Conservation (phyloP, 345 rosid species). For the Eucalyptus polybractea region DNA sequence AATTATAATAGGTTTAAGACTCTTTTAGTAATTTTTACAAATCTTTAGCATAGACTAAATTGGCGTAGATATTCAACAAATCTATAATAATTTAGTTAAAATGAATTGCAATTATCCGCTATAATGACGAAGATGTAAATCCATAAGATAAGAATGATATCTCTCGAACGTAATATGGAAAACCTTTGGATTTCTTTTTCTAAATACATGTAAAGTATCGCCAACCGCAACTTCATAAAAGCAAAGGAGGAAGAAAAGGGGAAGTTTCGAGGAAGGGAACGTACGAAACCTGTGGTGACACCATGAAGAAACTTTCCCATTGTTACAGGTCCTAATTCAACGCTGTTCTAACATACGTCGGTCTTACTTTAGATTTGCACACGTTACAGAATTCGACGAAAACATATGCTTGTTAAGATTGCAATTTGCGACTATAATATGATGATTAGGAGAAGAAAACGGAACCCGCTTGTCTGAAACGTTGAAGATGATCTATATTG, state of each 20-base stretch:
- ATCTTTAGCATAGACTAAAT: no score
- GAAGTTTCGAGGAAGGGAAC: background rate
- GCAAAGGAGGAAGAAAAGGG: background rate
- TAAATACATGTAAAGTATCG: background rate
- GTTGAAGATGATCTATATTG: background rate
- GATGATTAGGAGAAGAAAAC: no score
- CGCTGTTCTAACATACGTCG: fast-evolving
- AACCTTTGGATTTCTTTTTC: no score
- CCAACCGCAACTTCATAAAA: background rate
- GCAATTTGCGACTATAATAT: background rate
- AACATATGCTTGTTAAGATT: no score
- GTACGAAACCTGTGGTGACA: background rate
- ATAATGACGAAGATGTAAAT: no score
- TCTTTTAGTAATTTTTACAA: no score
- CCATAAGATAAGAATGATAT: no score
- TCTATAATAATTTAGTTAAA: no score
- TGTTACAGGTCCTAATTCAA: background rate
- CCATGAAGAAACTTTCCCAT: background rate
- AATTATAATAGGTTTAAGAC: fast-evolving
- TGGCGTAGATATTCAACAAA: no score
- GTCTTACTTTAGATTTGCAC: background rate
- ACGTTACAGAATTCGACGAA: fast-evolving
- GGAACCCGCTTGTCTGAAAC: no score
- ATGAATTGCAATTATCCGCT: no score
- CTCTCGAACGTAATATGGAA: no score